phyloP scores from a whole-genome alignment of 2,329 filamentous ascomycete species.

The Alternaria sp. region DNA sequence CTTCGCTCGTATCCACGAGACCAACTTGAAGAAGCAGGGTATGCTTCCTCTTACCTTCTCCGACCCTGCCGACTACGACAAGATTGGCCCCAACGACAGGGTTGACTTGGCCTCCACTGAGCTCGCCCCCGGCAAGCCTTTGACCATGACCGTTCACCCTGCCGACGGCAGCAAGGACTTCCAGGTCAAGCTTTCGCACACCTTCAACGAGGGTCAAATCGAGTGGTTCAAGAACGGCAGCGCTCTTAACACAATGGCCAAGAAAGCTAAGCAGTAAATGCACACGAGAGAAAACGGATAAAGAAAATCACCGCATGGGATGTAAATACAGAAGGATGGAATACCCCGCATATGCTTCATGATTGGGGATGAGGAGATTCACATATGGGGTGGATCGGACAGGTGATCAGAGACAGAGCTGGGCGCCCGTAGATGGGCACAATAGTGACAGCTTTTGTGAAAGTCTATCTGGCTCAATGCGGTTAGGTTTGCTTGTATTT shows the following conservation, averaged over 20 bases:
- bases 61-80: conserved; percentile 96
- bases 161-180: conserved; percentile 78
- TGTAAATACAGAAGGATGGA: conserved; percentile 44
- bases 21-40: conserved; percentile 99
- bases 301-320: conserved; percentile 38
- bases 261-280: conserved; percentile 57
- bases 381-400: conserved; percentile 32
- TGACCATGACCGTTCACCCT: conserved; percentile 91
- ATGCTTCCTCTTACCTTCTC: conserved; percentile 98
- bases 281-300: conserved; percentile 12
- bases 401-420: conserved; percentile 30
- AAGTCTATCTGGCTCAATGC: conserved; percentile 39
- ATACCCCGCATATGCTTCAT: conserved; percentile 34
- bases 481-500: conserved; percentile 50
- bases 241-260: conserved; percentile 98
- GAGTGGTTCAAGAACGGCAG: conserved; percentile 99
- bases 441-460: conserved; percentile 39
- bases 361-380: conserved; percentile 26
- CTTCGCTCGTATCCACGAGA: conserved; percentile 99
- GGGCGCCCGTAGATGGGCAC: conserved; percentile 26
- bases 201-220: conserved; percentile 97
- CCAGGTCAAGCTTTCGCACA: conserved; percentile 87
- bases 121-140: conserved; percentile 88
- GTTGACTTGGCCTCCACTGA: conserved; percentile 90
- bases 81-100: conserved; percentile 91